Evolutionary conservation across 371 early-diverging fungal species (phyloP).

Genomic region (Lichtheimia corymbifera): DNA sequence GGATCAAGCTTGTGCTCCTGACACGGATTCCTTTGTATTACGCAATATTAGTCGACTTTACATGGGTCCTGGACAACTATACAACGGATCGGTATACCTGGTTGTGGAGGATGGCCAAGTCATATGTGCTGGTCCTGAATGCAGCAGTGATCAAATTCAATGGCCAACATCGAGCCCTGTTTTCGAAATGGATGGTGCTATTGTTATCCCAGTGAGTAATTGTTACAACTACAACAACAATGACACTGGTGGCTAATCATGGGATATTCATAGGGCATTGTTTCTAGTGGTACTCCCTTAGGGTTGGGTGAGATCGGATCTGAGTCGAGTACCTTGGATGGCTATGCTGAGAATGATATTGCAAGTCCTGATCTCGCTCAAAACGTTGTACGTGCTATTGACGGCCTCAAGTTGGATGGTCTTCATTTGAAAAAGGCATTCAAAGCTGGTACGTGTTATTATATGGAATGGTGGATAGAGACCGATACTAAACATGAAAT

Average conservation of each 20-base stretch:
- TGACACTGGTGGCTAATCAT: too few relatives aligned
- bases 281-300: slow-evolving; percentile 51
- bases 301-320: slow-evolving; percentile 61
- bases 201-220: slow-evolving; percentile 40
- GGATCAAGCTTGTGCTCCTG: slow-evolving; percentile 25
- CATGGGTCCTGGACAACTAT: slow-evolving; percentile 22
- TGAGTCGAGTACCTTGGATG: slow-evolving; percentile 60
- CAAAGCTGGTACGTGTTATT: slow-evolving; percentile 50
- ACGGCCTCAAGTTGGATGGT: slow-evolving; percentile 64
- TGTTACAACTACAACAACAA: neutral
- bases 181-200: slow-evolving; percentile 49
- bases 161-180: slow-evolving; percentile 43
- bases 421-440: slow-evolving; percentile 62
- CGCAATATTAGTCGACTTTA: slow-evolving; percentile 51
- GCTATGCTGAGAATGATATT: slow-evolving; percentile 40
- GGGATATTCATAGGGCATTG: slow-evolving; percentile 38
- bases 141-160: slow-evolving; percentile 37
- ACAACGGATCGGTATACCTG: slow-evolving; percentile 4
- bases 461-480: neutral
- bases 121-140: slow-evolving; percentile 54
- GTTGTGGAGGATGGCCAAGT: slow-evolving; percentile 54
- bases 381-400: slow-evolving; percentile 49
- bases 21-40: slow-evolving; percentile 43
- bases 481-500: neutral
- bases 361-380: slow-evolving; percentile 26